Base-by-base conservation (phyloP, 768 basidiomycete species). In the Leccinum olivaceopallidum region DNA sequence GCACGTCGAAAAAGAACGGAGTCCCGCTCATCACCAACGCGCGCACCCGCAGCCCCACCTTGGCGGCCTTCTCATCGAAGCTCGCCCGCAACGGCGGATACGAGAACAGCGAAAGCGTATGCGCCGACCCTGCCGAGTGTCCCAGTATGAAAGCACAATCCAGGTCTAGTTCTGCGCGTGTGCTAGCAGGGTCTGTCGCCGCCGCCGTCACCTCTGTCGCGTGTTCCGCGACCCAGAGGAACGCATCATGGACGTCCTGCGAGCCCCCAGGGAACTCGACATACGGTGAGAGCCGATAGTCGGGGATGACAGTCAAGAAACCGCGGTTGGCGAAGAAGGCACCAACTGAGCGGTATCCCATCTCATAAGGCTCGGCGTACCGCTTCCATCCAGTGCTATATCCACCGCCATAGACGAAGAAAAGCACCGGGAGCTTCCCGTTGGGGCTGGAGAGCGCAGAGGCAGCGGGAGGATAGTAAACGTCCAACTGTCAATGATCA, bases 401-500 rank as follows among this genome's bases (percentile, higher is more conserved):
- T 3, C 87, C 86, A 2, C 88, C 88, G 1, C 88, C 88, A 61
- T 90, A 89, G 47, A 84, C 61, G 72, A 82, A 89, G 70, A 89
- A 81, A 26, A 89, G 72, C 22, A 89, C 75, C 0, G 85, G 84
- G 0, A 79, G 73, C 56, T 71, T 74, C 24, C 66, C 66, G 20
- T 60, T 57, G 13, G 65, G 22, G 3, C 67, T 72, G 6, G 68
- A 65, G 6, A 70, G 63, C n/a, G 64, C 60, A 12, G 67, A 60
- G 6, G 69, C 53, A 3, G 74, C 39, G 2, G 75, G 62, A 0
- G 85, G 87, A 65, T 86, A 89, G 69, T 89, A 90, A 0, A 89
- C 76, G 64, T 89, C 88, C 34, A 89, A 79, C 87, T 90, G 61
- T 42, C 18, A n/a, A 42, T 10, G 8, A 4, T 53, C 12, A 30